These are phyloP conservation scores for Naganishia onofrii DNA, from an alignment of 768 basidiomycete species.

Conservation along the genomic window DNA sequence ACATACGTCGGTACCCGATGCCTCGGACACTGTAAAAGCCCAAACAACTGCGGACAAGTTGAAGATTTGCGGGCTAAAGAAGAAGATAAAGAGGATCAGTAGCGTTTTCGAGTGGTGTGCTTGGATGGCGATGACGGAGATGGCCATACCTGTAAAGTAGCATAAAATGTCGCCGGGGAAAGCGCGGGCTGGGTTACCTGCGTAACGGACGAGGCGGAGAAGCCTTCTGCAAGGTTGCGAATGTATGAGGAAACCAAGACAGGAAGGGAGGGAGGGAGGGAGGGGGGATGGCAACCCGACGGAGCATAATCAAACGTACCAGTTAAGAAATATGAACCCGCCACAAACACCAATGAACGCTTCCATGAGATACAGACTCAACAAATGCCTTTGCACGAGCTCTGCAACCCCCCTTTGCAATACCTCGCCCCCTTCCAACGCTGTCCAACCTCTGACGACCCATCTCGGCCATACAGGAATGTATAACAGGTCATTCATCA, in stretches of 20 bases:
- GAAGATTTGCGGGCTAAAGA: constrained; percentile 97
- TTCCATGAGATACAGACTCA: constrained; percentile 95
- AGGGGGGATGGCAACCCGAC: too few species aligned
- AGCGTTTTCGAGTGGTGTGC: constrained; percentile 97
- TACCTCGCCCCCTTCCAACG: constrained; percentile 32
- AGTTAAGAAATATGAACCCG: constrained; percentile 93
- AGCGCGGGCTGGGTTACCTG: constrained; percentile 92
- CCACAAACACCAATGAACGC: constrained; percentile 85
- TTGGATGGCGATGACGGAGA: constrained; percentile 94
- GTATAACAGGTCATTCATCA: constrained; percentile 87
- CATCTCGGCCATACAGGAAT: constrained; percentile 63
- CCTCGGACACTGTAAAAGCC: constrained; percentile 86
- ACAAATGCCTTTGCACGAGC: constrained; percentile 86
- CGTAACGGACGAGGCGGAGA: too few species aligned
- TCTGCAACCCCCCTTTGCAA: constrained; percentile 81
- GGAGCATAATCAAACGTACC: too few species aligned
- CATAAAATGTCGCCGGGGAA: constrained; percentile 98
- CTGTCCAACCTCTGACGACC: constrained; percentile 15
- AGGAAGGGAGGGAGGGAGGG: too few species aligned
- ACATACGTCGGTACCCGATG: constrained; percentile 85
- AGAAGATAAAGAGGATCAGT: too few species aligned
- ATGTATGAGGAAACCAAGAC: too few species aligned
- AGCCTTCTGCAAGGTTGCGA: too few species aligned
- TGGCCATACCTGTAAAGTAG: constrained; percentile 97
- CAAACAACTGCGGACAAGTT: constrained; percentile 97